These are phyloP conservation scores for Phytopythium montanum DNA, from an alignment of 352 stramenopile species.

Conservation along the genomic window DNA sequence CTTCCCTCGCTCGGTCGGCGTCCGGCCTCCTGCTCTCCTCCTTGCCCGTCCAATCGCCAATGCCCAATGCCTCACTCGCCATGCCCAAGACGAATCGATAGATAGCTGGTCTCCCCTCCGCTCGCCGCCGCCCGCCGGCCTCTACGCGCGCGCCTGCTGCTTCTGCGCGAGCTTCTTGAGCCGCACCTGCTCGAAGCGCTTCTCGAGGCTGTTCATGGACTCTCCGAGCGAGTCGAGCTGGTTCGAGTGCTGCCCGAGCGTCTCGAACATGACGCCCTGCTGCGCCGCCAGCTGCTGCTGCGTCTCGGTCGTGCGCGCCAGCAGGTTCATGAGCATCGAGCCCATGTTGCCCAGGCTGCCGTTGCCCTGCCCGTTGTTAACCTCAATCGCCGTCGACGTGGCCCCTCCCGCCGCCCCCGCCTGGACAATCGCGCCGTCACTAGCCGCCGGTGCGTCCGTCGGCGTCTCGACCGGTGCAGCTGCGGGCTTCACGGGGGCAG, in stretches of 20 bases:
- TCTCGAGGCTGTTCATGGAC: constrained; percentile 73
- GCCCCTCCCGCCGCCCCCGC: constrained; percentile 13
- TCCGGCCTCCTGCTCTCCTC: not conserved
- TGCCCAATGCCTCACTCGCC: no score
- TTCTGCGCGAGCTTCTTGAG: constrained; percentile 51
- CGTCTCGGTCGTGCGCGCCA: constrained; percentile 79
- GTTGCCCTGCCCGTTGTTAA: constrained; percentile 47
- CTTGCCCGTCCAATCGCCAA: no score
- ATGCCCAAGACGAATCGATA: not conserved
- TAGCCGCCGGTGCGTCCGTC: not conserved
- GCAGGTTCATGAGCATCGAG: constrained; percentile 86
- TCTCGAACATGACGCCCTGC: constrained; percentile 87
- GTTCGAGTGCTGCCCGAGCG: constrained; percentile 74
- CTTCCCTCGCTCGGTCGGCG: not conserved
- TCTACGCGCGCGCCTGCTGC: not conserved
- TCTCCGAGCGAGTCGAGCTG: constrained; percentile 72
- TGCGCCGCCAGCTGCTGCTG: constrained; percentile 84
- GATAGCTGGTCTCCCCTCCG: no score
- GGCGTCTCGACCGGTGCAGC: constrained; percentile 8
- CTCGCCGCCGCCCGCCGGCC: no score
- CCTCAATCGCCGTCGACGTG: constrained; percentile 63
- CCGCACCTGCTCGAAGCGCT: constrained; percentile 75
- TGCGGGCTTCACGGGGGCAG: constrained; percentile 25
- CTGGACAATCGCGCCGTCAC: constrained; percentile 35
- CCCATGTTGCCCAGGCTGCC: constrained; percentile 80